Evolutionary conservation across 2,329 filamentous ascomycete genomes (phyloP), one percentile per base, ranked within the genome.

Genomic region (Curvularia eragrostidis): DNA sequence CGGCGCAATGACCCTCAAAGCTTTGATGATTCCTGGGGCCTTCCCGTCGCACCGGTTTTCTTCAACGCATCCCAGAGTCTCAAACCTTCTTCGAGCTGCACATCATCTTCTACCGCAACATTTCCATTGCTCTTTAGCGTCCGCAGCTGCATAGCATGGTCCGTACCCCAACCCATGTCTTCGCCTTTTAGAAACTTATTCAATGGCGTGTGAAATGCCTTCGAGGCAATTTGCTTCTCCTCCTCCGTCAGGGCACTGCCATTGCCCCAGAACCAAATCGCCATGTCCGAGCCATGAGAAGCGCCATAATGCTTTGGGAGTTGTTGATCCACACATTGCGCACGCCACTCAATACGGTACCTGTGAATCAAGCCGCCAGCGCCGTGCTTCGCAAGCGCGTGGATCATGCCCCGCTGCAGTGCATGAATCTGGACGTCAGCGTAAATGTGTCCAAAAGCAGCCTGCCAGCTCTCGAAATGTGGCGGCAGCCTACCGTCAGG

Each of bases 251-350:
- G 55, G 0, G 64, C 56, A 4, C 71, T 73, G 1, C 80, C 81
- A 61, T 82, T 79, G 0, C 84, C 84, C 79, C 80, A 86, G 55
- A 85, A 83, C 84, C 84, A 87, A 28, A 86, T 79, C 5, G 77
- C 72, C 65, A 82, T 77, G 59, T 87, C 84, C 0, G 81, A 82
- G 0, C 78, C 78, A 65, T 87, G 84, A 15, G 83, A 86, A 2
- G 83, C 83, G 2, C 81, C 83, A 79, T 81, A 86, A 39, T 78
- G 74, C 1, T 68, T 70, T 1, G 83, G 82, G 9, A 80, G 65
- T 3, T 63, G 61, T 5, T 64, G 60, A 44, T 82, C 80, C 3
- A 80, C 78, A 56, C 81, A 83, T 43, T 78, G 70, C 5, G 82
- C 79, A 4, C 83, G 78, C 77, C 80, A 85, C 48, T 86, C 81